phyloP scores from a whole-genome alignment of 106 monocot genomes.

The Phalaenopsis aphrodite region DNA sequence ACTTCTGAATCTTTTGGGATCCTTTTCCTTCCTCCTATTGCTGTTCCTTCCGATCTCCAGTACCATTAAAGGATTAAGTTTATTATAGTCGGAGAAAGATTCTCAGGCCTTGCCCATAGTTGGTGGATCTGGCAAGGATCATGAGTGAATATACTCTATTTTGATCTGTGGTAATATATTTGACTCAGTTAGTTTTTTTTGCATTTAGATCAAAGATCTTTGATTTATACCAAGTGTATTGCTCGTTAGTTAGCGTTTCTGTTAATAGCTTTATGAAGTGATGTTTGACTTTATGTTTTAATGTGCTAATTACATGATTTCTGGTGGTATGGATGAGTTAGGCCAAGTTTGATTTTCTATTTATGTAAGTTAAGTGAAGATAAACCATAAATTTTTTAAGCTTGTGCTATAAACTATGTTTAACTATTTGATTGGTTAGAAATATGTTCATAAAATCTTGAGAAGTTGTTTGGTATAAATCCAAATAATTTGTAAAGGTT shows the following conservation, averaged over 20 bases:
- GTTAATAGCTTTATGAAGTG: neutral
- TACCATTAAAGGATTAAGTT: neutral
- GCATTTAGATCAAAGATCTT: neutral
- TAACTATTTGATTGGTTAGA: too few species aligned
- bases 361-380: too few species aligned
- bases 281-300: neutral
- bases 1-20: neutral
- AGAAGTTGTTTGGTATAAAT: too few species aligned
- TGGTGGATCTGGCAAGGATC: neutral
- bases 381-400: too few species aligned
- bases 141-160: neutral
- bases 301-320: neutral
- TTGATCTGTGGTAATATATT: neutral
- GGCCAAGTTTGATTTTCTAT: too few species aligned
- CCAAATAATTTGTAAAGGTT: too few species aligned
- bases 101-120: neutral
- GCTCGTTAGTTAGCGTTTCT: neutral
- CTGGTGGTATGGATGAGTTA: too few species aligned
- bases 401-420: too few species aligned
- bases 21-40: neutral
- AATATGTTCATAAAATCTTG: too few species aligned
- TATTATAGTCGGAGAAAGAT: neutral
- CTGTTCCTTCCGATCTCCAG: neutral
- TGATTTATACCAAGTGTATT: neutral
- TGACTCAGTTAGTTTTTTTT: neutral